phyloP scores from a whole-genome alignment of 148 eudicot genomes.

The Rheum nobile region DNA sequence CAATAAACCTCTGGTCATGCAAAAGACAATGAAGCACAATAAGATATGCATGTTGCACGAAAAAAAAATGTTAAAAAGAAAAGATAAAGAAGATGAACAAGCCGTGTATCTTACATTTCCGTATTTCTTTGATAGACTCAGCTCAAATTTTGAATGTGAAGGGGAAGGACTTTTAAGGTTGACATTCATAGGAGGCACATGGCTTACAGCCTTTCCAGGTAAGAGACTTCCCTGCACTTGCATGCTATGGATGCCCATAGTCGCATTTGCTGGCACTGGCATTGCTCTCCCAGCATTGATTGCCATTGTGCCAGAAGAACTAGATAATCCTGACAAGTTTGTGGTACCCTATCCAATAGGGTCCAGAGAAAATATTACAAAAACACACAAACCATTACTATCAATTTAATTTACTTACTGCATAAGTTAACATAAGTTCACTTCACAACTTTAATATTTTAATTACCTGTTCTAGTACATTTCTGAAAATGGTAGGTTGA shows the following conservation, averaged over 20 bases:
- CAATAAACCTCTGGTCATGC: not conserved
- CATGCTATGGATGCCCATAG: conserved; percentile 13
- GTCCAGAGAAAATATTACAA: not conserved
- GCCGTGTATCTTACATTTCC: conserved; percentile 41
- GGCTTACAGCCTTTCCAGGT: conserved; percentile 21
- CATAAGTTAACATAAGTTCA: not conserved
- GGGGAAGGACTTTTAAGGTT: conserved; percentile 22
- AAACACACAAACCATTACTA: not conserved
- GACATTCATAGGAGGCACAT: conserved; percentile 22
- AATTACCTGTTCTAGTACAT: conserved; percentile 4
- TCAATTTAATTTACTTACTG: not conserved
- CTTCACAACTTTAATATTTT: not conserved
- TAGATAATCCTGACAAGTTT: conserved; percentile 15
- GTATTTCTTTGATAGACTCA: conserved; percentile 41
- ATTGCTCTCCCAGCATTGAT: conserved; percentile 16
- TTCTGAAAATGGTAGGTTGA: not conserved
- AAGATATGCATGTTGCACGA: not conserved
- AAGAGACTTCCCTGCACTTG: conserved; percentile 17
- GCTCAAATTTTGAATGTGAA: conserved; percentile 28
- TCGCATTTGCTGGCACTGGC: conserved; percentile 11
- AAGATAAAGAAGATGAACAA: not conserved
- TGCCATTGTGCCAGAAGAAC: conserved; percentile 19
- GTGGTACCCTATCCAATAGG: conserved; percentile 14
- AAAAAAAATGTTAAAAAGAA: not conserved
- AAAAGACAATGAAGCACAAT: not conserved